Conservation (phyloP, 805 yeast genomes). For the Myxozyma nipponensis region DNA sequence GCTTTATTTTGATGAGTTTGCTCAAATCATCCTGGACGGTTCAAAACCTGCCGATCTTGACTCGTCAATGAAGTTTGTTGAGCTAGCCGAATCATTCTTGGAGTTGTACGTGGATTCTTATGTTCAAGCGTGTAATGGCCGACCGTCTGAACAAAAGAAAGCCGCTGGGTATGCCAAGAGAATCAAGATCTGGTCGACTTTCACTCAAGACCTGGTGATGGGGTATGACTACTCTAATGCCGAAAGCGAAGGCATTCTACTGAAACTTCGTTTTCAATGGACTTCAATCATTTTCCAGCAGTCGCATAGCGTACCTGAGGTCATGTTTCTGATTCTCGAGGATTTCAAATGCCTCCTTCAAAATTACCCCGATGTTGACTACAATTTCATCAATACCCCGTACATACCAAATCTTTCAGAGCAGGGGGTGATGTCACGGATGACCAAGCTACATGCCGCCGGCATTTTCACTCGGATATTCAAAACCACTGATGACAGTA, state of each 20-base stretch:
- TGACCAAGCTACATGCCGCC: conserved; percentile 68
- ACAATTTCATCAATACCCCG: conserved; percentile 29
- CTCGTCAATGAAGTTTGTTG: neutral
- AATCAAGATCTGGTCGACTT: neutral
- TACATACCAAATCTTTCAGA: conserved; percentile 55
- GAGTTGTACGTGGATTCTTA: conserved; percentile 28
- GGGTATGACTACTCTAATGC: neutral
- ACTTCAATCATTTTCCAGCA: conserved; percentile 45
- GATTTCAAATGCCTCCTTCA: conserved; percentile 14
- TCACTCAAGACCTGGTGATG: neutral
- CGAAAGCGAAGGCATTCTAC: neutral
- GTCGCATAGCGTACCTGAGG: conserved; percentile 39
- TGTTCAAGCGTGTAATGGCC: conserved; percentile 6
- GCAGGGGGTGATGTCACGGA: conserved; percentile 52
- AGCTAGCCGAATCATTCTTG: conserved; percentile 21
- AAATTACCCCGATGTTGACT: neutral
- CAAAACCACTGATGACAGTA: conserved; percentile 32
- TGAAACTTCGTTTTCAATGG: conserved; percentile 42
- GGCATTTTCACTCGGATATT: conserved; percentile 57
- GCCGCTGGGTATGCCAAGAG: neutral
- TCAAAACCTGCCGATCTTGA: neutral
- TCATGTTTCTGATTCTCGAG: conserved; percentile 31
- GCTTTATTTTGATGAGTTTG: conserved; percentile 10
- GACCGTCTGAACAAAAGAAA: neutral
- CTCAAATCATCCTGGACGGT: conserved; percentile 1